Evolutionary conservation across 140 eudicot genomes (phyloP), one percentile per base, ranked within the genome.

Genomic region (Ambrosia hybrid): DNA sequence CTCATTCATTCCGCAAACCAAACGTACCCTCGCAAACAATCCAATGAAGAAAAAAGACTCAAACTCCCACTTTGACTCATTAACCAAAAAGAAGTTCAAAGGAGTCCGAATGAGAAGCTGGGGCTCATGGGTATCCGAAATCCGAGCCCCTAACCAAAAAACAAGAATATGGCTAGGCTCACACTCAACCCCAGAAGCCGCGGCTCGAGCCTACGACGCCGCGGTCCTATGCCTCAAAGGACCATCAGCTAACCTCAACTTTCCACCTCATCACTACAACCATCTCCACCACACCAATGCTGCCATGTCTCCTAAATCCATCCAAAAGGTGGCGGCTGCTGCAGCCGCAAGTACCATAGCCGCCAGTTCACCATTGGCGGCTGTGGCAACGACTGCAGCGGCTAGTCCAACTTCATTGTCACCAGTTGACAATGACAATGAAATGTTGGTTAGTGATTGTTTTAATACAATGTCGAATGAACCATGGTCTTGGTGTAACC

Each of bases 31-130:
- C 46, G 2, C 46, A 41, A 41, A 8, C 63, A 0, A 49, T n/a
- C 48, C 16, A 48, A 76, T 76, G 56, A 81, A 72, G 63, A 64
- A 12, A 26, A 76, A 69, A 60, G 81, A 76, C 17, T 41, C 46
- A 41, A 41, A 41, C 46, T 41, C 46, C 6, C 46, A 41, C 46
- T 41, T 41, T 41, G 46, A 41, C 46, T 41, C 46, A 5, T 67
- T 43, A 51, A 72, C 64, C 76, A 87, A 80, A 79, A 90, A 86
- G 82, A 91, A 88, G 77, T 91, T 61, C 83, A 88, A 78, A 66
- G 97, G 97, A 65, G 97, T 88, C 6, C 80, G 97, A 61, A 91
- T 91, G 85, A 88, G 97, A 64, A 91, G 96, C 57, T 88, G 97
- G 97, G 97, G 96, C 0, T 88, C 97, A 17, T 91, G 89, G 89